Base-by-base conservation (phyloP, 257 asterid genomes). In the Salvia rosmarinus region DNA sequence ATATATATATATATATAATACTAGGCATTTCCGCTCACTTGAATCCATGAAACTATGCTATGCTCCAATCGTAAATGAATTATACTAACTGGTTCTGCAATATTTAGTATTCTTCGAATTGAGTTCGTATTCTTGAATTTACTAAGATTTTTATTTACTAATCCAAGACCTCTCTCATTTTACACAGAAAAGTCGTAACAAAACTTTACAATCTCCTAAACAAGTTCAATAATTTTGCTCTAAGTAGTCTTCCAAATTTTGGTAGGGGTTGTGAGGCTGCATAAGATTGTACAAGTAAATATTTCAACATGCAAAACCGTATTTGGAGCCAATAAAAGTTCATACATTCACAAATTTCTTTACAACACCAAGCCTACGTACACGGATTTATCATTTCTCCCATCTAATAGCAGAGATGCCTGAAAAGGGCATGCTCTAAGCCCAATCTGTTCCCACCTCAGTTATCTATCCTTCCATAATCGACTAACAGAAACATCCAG, bases 331-430 rank as follows among this genome's bases (percentile, higher is more conserved):
- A 28, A 75, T 59, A 60, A 68, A 60, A 47, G 30, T 46, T 47
- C 17, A 37, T 37, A 65, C 54, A 58, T 44, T 49, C 57, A 64
- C 79, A 77, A 30, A 35, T 37, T 61, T 58, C 62, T 65, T 54
- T 44, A 19, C 44, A 23, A 63, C 73, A 58, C 60, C 67, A 73
- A 72, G 34, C 63, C 76, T 67, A 77, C 73, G 44, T 64, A 69
- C 77, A 76, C 32, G 73, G 74, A 73, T 64, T 64, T 19, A 51
- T 64, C 68, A 28, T 25, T 42, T 68, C 37, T 57, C 47, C 75
- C 60, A 65, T 72, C 46, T 55, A 63, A 72, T 30, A 60, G 58
- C 79, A 78, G 30, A 68, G 6, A 70, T 62, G 42, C 71, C 76
- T 52, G 68, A 4, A 51, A 77, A 66, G 39, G 58, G 73, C 52